Percentiles rank a stretch among this genome's conserved stretches.
These are phyloP conservation scores for Rhizodiscina lignyota DNA, from an alignment of 495 filamentous ascomycete genomes.

Conservation along the genomic window DNA sequence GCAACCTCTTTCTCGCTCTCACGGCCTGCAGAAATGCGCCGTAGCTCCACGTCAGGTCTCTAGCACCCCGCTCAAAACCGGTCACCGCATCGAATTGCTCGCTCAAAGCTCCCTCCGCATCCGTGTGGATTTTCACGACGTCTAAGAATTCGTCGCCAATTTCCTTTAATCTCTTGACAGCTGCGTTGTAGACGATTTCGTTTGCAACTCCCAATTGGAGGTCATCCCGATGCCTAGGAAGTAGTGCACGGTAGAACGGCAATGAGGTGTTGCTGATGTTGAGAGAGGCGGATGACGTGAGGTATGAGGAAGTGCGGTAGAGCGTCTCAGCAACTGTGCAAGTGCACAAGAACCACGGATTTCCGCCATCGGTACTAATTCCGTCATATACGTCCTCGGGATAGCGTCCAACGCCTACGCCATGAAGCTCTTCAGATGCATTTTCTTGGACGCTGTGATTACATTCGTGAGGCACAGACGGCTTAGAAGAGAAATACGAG, in stretches of 20 bases:
- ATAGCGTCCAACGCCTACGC: slow-evolving; percentile 30
- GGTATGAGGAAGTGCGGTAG: slow-evolving; percentile 16
- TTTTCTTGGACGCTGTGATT: no score
- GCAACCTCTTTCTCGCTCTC: not conserved
- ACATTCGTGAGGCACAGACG: no score
- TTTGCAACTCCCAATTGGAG: not conserved
- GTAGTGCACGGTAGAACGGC: no score
- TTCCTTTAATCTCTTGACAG: slow-evolving; percentile 14
- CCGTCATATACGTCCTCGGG: slow-evolving; percentile 29
- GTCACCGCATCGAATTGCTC: slow-evolving; percentile 25
- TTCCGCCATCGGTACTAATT: slow-evolving; percentile 17
- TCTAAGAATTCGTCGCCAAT: slow-evolving; percentile 21
- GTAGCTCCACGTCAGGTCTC: slow-evolving; percentile 28
- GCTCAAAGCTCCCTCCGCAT: slow-evolving; percentile 8
- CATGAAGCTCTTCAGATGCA: no score
- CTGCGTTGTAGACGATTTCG: slow-evolving; percentile 2
- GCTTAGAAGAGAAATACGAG: no score
- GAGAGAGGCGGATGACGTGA: no score
- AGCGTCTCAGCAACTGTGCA: slow-evolving; percentile 19
- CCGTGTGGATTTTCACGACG: slow-evolving; percentile 18
- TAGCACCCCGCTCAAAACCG: slow-evolving; percentile 21
- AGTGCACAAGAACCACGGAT: slow-evolving; percentile 32
- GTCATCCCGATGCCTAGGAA: no score
- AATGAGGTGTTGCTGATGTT: no score
- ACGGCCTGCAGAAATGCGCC: slow-evolving; percentile 7